These are phyloP conservation scores for Chondrus crispus DNA, from an alignment of 23 red algal genomes.

Conservation along the genomic window DNA sequence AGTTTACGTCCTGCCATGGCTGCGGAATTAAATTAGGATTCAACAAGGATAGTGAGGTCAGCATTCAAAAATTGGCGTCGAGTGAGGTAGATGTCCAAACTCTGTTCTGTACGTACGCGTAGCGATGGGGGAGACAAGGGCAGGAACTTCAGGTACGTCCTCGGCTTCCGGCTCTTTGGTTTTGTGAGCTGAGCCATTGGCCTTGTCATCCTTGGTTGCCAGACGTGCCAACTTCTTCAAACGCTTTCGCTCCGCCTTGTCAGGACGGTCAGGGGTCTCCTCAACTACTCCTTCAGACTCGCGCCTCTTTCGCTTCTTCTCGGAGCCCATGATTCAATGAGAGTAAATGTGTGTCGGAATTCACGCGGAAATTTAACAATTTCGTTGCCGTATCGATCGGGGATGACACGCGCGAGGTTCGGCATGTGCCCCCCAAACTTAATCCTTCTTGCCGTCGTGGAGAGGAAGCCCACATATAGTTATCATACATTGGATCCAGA, in stretches of 20 bases:
- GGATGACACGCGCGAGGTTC: too few species aligned
- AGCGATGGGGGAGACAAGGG: constrained; percentile 49
- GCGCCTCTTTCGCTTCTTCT: constrained; percentile 59
- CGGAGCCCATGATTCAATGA: constrained; percentile 52
- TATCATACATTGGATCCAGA: too few species aligned
- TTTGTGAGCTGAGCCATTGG: not conserved
- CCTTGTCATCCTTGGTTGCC: not conserved
- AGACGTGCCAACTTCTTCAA: not conserved
- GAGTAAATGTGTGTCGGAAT: too few species aligned
- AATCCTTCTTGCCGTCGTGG: too few species aligned
- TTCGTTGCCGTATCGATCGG: too few species aligned
- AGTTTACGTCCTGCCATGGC: constrained; percentile 78
- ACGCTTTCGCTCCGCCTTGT: constrained; percentile 4
- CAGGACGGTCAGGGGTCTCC: not conserved
- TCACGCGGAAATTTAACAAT: too few species aligned
- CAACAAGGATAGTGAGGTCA: not conserved
- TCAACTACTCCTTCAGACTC: not conserved
- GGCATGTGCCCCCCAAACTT: too few species aligned
- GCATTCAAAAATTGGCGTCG: not conserved
- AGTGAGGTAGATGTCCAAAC: not conserved
- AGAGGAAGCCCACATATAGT: too few species aligned
- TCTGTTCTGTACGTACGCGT: constrained; percentile 28
- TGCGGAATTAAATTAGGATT: too few species aligned
- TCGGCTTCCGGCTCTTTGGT: not conserved
- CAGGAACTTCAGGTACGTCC: not conserved